Conservation (phyloP, 1,284 basidiomycete genomes). For the Sanghuangporus weigelae region DNA sequence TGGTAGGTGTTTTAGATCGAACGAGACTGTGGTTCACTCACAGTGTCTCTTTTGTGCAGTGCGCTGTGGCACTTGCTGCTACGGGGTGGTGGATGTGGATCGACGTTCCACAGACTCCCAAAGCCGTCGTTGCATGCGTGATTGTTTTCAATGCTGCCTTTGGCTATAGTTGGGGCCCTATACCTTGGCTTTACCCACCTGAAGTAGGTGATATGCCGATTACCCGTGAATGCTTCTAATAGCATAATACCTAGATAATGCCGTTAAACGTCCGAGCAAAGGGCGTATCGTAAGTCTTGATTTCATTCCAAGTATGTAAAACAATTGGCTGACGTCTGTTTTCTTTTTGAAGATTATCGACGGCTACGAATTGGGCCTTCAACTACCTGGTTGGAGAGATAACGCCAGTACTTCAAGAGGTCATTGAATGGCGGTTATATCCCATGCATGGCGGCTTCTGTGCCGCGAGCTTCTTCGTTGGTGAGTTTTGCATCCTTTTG, state of each 20-base stretch:
- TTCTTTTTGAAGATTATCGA: constrained; percentile 7
- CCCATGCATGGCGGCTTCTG: constrained; percentile 97
- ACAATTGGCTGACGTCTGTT: not conserved
- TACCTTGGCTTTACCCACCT: constrained; percentile 87
- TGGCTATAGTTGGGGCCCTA: constrained; percentile 71
- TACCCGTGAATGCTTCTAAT: not conserved
- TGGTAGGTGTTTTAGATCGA: constrained; percentile 48
- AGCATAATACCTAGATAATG: constrained; percentile 63
- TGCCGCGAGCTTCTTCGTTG: constrained; percentile 78
- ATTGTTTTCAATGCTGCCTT: constrained; percentile 94
- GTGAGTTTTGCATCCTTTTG: constrained; percentile 43
- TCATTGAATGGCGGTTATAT: constrained; percentile 90
- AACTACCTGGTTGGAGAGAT: constrained; percentile 88
- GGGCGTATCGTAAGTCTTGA: constrained; percentile 61
- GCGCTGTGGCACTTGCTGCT: constrained; percentile 69
- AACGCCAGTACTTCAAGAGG: constrained; percentile 86
- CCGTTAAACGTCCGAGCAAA: constrained; percentile 87
- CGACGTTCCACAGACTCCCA: constrained; percentile 79
- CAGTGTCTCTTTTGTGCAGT: constrained; percentile 37
- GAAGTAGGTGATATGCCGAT: constrained; percentile 45
- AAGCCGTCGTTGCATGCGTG: constrained; percentile 88
- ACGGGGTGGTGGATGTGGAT: constrained; percentile 94
- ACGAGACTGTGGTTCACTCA: constrained; percentile 4
- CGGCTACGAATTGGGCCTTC: constrained; percentile 57
- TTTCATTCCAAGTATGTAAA: not conserved